Conservation (phyloP, 441 rosid species). For the Hypseocharis bilobata region DNA sequence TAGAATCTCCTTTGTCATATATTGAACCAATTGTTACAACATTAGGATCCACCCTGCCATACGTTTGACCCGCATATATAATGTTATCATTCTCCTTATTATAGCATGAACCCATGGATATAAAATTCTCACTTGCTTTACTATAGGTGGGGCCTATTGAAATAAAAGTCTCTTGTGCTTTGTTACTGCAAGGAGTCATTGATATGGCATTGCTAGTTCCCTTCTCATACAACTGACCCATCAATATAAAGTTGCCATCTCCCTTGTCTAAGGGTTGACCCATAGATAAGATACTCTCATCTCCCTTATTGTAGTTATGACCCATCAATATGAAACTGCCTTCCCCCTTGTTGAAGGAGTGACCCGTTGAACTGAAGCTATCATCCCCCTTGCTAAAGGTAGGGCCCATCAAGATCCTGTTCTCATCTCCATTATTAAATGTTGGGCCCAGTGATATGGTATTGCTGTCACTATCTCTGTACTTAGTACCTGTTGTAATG, state of each 20-base stretch:
- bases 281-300: constrained; percentile 36
- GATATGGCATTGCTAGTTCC: constrained; percentile 30
- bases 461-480: constrained; percentile 23
- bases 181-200: constrained; percentile 32
- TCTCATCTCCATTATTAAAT: constrained; percentile 24
- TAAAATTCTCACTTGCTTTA: constrained; percentile 31
- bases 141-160: constrained; percentile 30
- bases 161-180: constrained; percentile 32
- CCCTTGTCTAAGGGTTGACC: constrained; percentile 42
- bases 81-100: constrained; percentile 32
- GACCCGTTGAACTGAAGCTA: constrained; percentile 40
- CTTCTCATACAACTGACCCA: constrained; percentile 34
- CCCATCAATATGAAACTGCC: constrained; percentile 31
- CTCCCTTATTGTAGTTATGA: constrained; percentile 35
- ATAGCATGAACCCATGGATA: constrained; percentile 38
- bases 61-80: constrained; percentile 29
- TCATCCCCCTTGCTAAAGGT: constrained; percentile 33
- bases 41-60: constrained; percentile 41
- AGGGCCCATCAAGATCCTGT: constrained; percentile 24
- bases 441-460: constrained; percentile 27
- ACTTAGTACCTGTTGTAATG: constrained; percentile 22
- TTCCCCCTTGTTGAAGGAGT: constrained; percentile 38
- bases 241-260: constrained; percentile 32
- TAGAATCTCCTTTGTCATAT: constrained; percentile 26
- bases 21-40: constrained; percentile 24